Conservation (phyloP, 768 basidiomycete genomes). For the Candolleomyces eurysporus region DNA sequence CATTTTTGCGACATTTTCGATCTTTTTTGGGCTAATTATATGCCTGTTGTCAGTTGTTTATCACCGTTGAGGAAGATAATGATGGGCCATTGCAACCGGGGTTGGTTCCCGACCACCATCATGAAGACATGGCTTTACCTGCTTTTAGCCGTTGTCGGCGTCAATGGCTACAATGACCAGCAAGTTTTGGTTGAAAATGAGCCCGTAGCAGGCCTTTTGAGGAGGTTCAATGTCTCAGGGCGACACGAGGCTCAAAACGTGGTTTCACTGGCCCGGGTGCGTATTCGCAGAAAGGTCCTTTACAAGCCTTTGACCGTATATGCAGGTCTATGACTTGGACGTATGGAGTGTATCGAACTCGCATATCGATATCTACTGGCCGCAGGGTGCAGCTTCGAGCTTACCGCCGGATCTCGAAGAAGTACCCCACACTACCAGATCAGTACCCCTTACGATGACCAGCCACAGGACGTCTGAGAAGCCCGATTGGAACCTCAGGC, state of each 20-base stretch:
- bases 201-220: slow-evolving; percentile 3
- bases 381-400: slow-evolving; percentile 15
- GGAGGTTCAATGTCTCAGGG: slow-evolving; percentile 9
- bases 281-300: not conserved
- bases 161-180: not conserved
- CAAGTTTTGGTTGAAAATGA: not conserved
- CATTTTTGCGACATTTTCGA: too few relatives aligned
- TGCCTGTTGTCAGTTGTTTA: too few relatives aligned
- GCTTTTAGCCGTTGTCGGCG: not conserved
- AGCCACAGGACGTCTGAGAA: not conserved
- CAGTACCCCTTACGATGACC: slow-evolving; percentile 7
- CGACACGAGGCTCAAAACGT: slow-evolving; percentile 1
- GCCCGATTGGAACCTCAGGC: slow-evolving; percentile 31
- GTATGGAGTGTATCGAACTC: slow-evolving; percentile 48
- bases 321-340: slow-evolving; percentile 44
- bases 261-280: slow-evolving; percentile 6
- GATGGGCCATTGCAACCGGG: not conserved
- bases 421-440: slow-evolving; percentile 20
- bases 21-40: too few relatives aligned
- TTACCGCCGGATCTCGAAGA: slow-evolving; percentile 20
- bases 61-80: not conserved
- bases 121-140: not conserved
- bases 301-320: not conserved
- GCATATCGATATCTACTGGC: slow-evolving; percentile 51
- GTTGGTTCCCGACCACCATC: not conserved